phyloP scores from a whole-genome alignment of 1,139 yeast genomes.

The Blastobotrys arbuscula region DNA sequence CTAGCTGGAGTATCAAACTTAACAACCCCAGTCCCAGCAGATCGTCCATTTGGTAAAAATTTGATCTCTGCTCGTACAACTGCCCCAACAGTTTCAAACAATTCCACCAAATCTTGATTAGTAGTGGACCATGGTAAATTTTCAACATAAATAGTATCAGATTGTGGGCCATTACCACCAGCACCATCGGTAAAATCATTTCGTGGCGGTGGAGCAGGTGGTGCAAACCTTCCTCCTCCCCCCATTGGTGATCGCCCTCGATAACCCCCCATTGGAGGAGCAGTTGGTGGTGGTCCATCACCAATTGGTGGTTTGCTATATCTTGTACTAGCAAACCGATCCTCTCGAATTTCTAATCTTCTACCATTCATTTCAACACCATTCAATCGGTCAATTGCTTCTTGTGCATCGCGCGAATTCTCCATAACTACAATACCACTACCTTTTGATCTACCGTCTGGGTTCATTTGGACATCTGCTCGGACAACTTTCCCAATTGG shows the following conservation, averaged over 20 bases:
- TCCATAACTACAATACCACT: slow-evolving; percentile 89
- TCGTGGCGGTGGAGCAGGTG: slow-evolving; percentile 9
- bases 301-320: slow-evolving; percentile 47
- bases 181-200: slow-evolving; percentile 59
- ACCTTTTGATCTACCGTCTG: slow-evolving; percentile 77
- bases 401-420: slow-evolving; percentile 75
- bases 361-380: slow-evolving; percentile 91
- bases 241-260: slow-evolving; percentile 9
- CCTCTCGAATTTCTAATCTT: slow-evolving; percentile 63
- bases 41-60: slow-evolving; percentile 56
- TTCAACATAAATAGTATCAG: slow-evolving; percentile 59
- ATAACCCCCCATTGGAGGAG: neutral
- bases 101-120: slow-evolving; percentile 74
- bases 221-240: neutral
- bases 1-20: slow-evolving; percentile 62
- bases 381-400: slow-evolving; percentile 86
- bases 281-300: slow-evolving; percentile 38
- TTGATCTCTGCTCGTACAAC: slow-evolving; percentile 77
- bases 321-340: slow-evolving; percentile 42
- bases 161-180: slow-evolving; percentile 56
- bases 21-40: slow-evolving; percentile 82
- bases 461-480: slow-evolving; percentile 70
- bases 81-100: slow-evolving; percentile 79
- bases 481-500: slow-evolving; percentile 69
- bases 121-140: slow-evolving; percentile 89